Base-by-base conservation (phyloP, 164 flowering plant genomes). In the Euptelea pleiosperma region DNA sequence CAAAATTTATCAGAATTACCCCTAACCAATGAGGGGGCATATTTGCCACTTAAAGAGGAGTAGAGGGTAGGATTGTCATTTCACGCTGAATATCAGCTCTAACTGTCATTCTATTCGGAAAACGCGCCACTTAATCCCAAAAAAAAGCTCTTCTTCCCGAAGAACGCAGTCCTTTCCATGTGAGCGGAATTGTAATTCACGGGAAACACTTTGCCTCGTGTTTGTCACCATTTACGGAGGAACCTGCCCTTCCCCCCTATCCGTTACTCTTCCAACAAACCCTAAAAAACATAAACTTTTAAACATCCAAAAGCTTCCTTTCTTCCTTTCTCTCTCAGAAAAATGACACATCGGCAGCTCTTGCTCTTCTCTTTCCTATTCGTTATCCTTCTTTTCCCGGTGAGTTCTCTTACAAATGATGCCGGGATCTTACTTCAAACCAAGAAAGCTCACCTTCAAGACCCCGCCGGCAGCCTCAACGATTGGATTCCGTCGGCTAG, bases 361-460 rank as follows among this genome's bases (percentile, higher is more conserved):
- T 21, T 26, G 28, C 16, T 52, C n/a, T 31, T 19, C 3, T 30
- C 25, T 52, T 22, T 53, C 59, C 8, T 51, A 14, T 18, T 60
- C 35, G 2, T 6, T 10, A 14, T 54, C 18, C 36, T 3, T 40
- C 9, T 55, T 16, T 31, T 46, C 25, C 53, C 49, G 16, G 24
- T 43, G 6, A 60, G 16, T 8, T 39, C 55, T 18, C 28, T 44
- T 1, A 28, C 24, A 4, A 19, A 15, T 24, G 65, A 60, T 28
- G 57, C 64, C 21, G 34, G 26, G 22, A 55, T 70, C 54, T 39
- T 70, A 18, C 58, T 64, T 18, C n/a, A 37, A 7, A 39, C 42
- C 40, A 58, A 49, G 42, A 34, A 31, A 0, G 8, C 39, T 21
- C 46, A 22, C n/a, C 46, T 64, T 19, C 9, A 24, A 0, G 67